Evolutionary conservation across 306 rosid genomes (phyloP), one percentile per base, ranked within the genome.

Genomic region (Cucurbita argyrosperma): DNA sequence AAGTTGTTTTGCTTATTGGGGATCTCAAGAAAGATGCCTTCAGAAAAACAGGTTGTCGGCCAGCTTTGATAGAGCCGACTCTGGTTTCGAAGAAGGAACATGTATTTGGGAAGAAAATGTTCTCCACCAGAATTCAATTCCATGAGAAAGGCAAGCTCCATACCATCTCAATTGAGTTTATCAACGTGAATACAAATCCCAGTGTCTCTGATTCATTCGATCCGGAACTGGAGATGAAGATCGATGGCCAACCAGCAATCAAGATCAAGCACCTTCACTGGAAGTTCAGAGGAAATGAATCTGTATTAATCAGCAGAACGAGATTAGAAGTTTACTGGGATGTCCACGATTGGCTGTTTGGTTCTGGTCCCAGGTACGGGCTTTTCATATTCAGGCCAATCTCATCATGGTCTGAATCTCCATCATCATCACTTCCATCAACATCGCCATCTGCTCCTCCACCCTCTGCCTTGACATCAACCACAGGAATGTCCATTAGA

Each of bases 321-420:
- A 86, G 88, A 72, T 78, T 90, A 52, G 94, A 89, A 71, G 96
- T 93, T 1, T 89, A 77, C 72, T 93, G 96, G 96, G 98, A 93
- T 82, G 97, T 93, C 67, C 98, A 93, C 80, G 97, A 93, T 15
- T 93, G 98, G 98, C 83, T 93, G 8, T 93, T 93, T 51, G 75
- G 85, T 79, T 82, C 96, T 18, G 96, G 97, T 79, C 76, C 88
- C 7, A 89, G 92, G 71, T 89, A 89, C 30, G 98, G 96, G 15
- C 78, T 86, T 57, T 93, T 90, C 74, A 87, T 93, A 66, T 89
- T 93, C 68, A 90, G 82, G 78, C 98, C 97, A 58, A 77, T 85
- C 38, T 43, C 53, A 53, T 74, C 85, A 50, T 80, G 70, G 30
- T 58, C 66, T 53, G 60, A 73, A 14, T 70, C 74, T 70, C 74